phyloP scores from a whole-genome alignment of 768 basidiomycete genomes.

The Terana coerulea region DNA sequence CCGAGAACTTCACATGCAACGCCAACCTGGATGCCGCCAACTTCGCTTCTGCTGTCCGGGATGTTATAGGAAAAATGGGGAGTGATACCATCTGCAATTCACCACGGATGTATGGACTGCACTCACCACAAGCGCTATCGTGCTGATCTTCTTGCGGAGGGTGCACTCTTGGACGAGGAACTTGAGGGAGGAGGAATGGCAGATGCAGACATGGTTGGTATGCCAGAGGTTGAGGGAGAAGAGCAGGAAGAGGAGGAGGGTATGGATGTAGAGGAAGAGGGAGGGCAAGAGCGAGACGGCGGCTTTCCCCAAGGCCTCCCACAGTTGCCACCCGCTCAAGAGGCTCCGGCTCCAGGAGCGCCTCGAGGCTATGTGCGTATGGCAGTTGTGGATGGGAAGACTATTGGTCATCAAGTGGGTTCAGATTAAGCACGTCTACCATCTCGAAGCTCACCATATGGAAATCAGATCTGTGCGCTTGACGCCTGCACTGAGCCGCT shows the following conservation, averaged over 20 bases:
- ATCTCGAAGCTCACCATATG: not conserved
- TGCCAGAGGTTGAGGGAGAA: no score
- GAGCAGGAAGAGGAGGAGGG: not conserved
- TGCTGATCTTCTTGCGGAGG: not conserved
- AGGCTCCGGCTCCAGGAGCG: not conserved
- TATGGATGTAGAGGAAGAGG: not conserved
- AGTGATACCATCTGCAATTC: not conserved
- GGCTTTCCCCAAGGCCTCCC: not conserved
- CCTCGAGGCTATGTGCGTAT: conserved; percentile 1
- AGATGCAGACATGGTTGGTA: no score
- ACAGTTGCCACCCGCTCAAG: not conserved
- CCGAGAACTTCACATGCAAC: not conserved
- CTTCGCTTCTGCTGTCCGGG: not conserved
- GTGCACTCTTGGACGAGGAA: not conserved
- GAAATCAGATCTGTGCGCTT: conserved; percentile 1
- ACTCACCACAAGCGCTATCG: conserved; percentile 4
- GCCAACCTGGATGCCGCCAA: not conserved
- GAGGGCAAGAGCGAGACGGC: not conserved
- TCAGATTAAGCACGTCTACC: no score
- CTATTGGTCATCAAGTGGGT: conserved; percentile 1
- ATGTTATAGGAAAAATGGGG: not conserved
- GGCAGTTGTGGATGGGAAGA: conserved; percentile 7
- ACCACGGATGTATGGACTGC: conserved; percentile 3
- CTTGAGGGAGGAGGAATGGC: not conserved
- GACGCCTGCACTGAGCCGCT: not conserved